phyloP scores from a whole-genome alignment of 345 rosid genomes.

The Salix koriyanagi region DNA sequence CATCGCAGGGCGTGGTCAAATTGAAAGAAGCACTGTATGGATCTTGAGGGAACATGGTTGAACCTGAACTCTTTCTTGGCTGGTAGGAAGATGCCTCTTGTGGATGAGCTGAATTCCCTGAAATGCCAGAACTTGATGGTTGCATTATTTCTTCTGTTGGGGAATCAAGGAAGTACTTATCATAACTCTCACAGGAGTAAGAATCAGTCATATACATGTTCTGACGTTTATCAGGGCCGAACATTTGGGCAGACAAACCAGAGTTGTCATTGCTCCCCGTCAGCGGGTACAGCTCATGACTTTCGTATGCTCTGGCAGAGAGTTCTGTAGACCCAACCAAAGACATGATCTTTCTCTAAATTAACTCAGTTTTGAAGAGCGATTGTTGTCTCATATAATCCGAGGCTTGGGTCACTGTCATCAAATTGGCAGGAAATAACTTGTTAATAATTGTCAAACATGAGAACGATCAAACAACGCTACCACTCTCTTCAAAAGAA shows the following conservation, averaged over 20 bases:
- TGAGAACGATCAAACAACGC: neutral
- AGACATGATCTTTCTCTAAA: conserved; percentile 44
- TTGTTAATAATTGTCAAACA: neutral
- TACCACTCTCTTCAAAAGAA: neutral
- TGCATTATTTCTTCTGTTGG: conserved; percentile 52
- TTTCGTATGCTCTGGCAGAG: conserved; percentile 46
- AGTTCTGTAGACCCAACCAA: conserved; percentile 61
- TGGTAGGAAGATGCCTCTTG: conserved; percentile 43
- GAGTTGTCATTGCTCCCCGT: conserved; percentile 42
- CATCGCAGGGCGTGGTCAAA: conserved; percentile 20
- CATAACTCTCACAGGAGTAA: conserved; percentile 65
- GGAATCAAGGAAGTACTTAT: conserved; percentile 73
- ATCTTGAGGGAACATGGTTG: conserved; percentile 36
- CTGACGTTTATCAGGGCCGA: conserved; percentile 48
- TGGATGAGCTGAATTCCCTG: conserved; percentile 46
- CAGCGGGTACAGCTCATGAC: conserved; percentile 50
- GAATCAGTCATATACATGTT: conserved; percentile 51
- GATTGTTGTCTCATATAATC: conserved; percentile 4
- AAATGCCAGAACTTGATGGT: conserved; percentile 50
- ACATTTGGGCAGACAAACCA: conserved; percentile 41
- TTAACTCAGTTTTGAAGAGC: conserved; percentile 15
- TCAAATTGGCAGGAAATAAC: neutral
- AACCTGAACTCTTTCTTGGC: conserved; percentile 43
- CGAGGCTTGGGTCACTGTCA: conserved; percentile 22
- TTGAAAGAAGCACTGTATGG: conserved; percentile 35